Percentiles rank a stretch among this genome's conserved stretches.
Evolutionary conservation across 257 asterid species (phyloP).

Genomic region (Avicennia marina): DNA sequence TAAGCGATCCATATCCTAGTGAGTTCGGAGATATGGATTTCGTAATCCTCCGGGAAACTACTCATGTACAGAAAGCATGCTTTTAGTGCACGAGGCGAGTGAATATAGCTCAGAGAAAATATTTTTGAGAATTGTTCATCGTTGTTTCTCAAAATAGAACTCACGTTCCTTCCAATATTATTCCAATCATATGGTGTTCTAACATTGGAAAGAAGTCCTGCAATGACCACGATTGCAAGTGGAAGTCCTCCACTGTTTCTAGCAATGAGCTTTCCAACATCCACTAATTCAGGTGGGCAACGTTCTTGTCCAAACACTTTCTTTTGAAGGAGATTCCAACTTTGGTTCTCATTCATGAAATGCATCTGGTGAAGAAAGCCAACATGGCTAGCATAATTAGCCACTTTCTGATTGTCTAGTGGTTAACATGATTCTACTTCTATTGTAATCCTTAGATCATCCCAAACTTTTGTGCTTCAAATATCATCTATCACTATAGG

Average conservation of each 20-base stretch:
- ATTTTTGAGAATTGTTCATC: too few relatives aligned
- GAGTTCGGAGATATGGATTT: too few relatives aligned
- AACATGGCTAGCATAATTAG: background rate
- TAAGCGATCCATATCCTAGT: too few relatives aligned
- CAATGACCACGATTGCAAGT: background rate
- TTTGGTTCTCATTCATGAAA: background rate
- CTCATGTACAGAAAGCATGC: too few relatives aligned
- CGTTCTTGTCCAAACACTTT: background rate
- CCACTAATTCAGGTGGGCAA: constrained; percentile 1
- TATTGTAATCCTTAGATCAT: background rate
- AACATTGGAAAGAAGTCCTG: background rate
- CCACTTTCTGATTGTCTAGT: background rate
- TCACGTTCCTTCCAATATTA: constrained; percentile 8
- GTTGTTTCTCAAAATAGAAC: too few relatives aligned
- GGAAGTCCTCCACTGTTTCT: background rate
- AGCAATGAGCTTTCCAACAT: background rate
- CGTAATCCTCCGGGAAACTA: too few relatives aligned
- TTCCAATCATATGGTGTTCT: background rate
- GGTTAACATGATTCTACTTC: constrained; percentile 12
- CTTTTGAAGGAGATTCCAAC: constrained; percentile 1
- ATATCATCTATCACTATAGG: constrained; percentile 10
- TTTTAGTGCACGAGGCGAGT: too few relatives aligned
- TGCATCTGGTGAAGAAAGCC: background rate
- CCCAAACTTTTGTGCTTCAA: constrained; percentile 2
- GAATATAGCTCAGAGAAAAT: too few relatives aligned